phyloP scores from a whole-genome alignment of 176 grass and related monocot species.

The Stipa capillata region DNA sequence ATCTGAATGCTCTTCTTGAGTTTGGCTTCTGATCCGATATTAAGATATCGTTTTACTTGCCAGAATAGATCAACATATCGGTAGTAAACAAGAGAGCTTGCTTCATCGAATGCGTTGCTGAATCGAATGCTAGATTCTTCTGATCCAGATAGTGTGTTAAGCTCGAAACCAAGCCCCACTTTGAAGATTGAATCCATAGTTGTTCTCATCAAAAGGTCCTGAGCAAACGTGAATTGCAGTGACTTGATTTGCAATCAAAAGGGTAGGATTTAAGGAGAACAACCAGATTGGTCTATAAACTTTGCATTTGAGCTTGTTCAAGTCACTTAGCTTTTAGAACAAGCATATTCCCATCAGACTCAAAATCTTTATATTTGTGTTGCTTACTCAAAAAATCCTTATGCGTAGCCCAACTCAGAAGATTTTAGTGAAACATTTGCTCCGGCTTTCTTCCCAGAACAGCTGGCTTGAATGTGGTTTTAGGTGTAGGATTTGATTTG shows the following conservation, averaged over 20 bases:
- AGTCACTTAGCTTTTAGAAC: background rate
- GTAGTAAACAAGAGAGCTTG: slow-evolving; percentile 35
- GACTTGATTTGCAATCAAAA: slow-evolving; percentile 5
- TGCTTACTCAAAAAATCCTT: background rate
- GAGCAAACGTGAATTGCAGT: background rate
- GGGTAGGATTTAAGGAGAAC: background rate
- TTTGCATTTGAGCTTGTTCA: background rate
- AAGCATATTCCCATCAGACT: background rate
- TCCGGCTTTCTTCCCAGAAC: background rate
- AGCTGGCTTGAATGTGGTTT: background rate
- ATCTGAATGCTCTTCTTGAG: slow-evolving; percentile 40
- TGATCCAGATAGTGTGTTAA: slow-evolving; percentile 37
- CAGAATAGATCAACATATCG: slow-evolving; percentile 54
- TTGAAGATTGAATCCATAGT: slow-evolving; percentile 69
- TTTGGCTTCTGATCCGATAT: slow-evolving; percentile 61
- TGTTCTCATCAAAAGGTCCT: slow-evolving; percentile 55
- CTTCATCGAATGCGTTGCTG: slow-evolving; percentile 45
- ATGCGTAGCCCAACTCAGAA: background rate
- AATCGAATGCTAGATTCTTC: slow-evolving; percentile 28
- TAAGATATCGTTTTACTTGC: slow-evolving; percentile 46
- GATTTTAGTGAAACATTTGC: background rate
- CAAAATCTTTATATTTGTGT: too few relatives aligned
- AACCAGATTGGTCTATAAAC: background rate
- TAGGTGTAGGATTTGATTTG: background rate
- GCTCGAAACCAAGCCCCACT: slow-evolving; percentile 47